These are phyloP conservation scores for Cystobasidium pallidum DNA, from an alignment of 1,284 basidiomycete genomes.

Conservation along the genomic window DNA sequence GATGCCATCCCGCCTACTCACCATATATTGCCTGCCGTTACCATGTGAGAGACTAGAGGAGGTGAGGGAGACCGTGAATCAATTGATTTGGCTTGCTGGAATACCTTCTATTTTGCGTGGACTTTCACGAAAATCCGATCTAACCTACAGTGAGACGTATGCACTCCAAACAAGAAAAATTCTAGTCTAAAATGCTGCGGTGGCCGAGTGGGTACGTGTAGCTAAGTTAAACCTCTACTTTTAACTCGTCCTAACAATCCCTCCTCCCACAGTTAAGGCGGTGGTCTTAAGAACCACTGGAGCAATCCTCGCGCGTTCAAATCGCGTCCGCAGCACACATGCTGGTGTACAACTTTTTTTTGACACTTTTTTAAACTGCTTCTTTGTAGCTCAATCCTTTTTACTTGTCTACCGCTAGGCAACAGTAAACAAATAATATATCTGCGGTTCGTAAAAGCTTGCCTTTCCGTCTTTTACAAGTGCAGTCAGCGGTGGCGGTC, in stretches of 20 bases:
- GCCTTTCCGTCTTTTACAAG: too few relatives aligned
- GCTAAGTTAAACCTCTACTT: neutral
- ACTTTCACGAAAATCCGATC: neutral
- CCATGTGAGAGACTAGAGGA: slow-evolving; percentile 16
- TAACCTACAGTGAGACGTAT: neutral
- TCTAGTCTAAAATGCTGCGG: neutral
- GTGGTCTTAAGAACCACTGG: slow-evolving; percentile 33
- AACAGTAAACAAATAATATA: too few relatives aligned
- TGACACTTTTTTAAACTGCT: too few relatives aligned
- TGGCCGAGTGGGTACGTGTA: slow-evolving; percentile 13
- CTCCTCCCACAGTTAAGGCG: slow-evolving; percentile 14
- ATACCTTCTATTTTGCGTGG: too few relatives aligned
- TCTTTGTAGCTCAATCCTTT: too few relatives aligned
- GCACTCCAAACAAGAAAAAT: neutral
- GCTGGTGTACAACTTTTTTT: neutral
- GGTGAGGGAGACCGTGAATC: neutral
- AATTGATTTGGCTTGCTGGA: too few relatives aligned
- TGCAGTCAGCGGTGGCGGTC: too few relatives aligned
- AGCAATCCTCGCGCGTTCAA: slow-evolving; percentile 31
- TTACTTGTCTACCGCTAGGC: too few relatives aligned
- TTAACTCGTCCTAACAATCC: neutral
- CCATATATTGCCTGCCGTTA: slow-evolving; percentile 38
- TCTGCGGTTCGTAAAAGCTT: too few relatives aligned
- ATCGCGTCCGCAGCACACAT: slow-evolving; percentile 17
- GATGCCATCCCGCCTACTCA: neutral